Evolutionary conservation across 1,284 basidiomycete genomes (phyloP).

Genomic region (Cystobasidiaceae sp.): DNA sequence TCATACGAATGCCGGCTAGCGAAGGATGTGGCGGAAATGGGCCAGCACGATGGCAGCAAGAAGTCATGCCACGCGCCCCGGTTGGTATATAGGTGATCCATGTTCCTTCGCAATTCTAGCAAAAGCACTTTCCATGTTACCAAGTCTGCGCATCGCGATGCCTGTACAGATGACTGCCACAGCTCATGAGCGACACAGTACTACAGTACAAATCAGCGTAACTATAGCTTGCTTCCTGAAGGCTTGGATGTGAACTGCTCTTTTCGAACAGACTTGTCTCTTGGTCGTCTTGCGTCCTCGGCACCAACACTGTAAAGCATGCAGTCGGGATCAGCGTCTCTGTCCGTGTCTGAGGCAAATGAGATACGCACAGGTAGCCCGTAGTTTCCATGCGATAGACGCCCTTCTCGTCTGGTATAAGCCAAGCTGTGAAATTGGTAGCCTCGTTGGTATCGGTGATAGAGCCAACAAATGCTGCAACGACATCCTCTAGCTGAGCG

Average conservation of each 20-base stretch:
- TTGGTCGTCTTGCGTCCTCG: conserved; percentile 23
- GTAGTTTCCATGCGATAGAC: conserved; percentile 30
- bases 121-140: too few species aligned
- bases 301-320: conserved; percentile 15
- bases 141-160: too few species aligned
- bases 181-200: too few species aligned
- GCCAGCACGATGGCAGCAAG: not conserved
- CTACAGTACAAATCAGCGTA: too few species aligned
- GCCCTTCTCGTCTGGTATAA: conserved; percentile 29
- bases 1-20: too few species aligned
- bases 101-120: too few species aligned
- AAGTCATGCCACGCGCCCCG: not conserved
- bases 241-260: too few species aligned
- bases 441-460: conserved; percentile 20
- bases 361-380: conserved; percentile 21
- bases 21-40: too few species aligned
- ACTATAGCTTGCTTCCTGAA: too few species aligned
- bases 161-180: too few species aligned
- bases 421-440: conserved; percentile 30
- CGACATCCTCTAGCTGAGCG: conserved; percentile 26
- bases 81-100: too few species aligned
- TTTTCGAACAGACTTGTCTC: conserved; percentile 2
- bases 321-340: not conserved
- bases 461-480: conserved; percentile 26
- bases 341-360: not conserved